Evolutionary conservation across 2,329 filamentous ascomycete species (phyloP).

Genomic region (Aureobasidium sp.): DNA sequence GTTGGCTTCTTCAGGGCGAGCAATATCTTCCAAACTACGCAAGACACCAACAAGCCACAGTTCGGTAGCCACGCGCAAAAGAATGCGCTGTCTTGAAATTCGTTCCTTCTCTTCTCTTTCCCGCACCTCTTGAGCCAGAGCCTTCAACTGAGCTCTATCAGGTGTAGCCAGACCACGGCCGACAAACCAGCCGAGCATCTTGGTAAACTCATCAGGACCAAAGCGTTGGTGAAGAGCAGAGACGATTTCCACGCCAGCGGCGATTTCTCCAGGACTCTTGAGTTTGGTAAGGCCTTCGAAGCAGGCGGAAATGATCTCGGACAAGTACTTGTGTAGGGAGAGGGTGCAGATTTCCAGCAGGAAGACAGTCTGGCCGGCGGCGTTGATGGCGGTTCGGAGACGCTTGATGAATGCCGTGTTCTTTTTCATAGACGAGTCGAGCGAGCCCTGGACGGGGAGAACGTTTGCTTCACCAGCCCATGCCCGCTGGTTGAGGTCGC

Average conservation of each 20-base stretch:
- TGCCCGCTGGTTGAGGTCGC: constrained; percentile 74
- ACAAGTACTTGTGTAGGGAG: constrained; percentile 91
- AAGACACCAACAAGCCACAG: constrained; percentile 89
- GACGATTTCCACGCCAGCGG: constrained; percentile 84
- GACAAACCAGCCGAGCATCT: constrained; percentile 84
- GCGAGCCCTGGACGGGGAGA: constrained; percentile 65
- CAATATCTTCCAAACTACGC: constrained; percentile 66
- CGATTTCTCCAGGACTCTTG: constrained; percentile 84
- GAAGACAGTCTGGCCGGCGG: constrained; percentile 72
- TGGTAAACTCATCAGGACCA: constrained; percentile 80
- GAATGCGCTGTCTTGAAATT: constrained; percentile 71
- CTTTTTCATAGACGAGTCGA: constrained; percentile 95
- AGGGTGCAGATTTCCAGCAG: constrained; percentile 82
- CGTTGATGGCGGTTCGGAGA: constrained; percentile 77
- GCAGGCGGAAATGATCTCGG: constrained; percentile 91
- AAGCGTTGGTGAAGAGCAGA: constrained; percentile 95
- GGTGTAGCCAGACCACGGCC: constrained; percentile 86
- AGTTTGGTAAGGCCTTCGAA: constrained; percentile 90
- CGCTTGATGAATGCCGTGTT: constrained; percentile 98
- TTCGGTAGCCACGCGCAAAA: constrained; percentile 86
- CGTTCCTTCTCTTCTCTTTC: constrained; percentile 97
- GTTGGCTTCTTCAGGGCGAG: constrained; percentile 56
- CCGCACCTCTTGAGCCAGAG: constrained; percentile 67
- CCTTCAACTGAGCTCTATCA: constrained; percentile 76
- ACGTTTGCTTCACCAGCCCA: constrained; percentile 88